phyloP scores from a whole-genome alignment of 352 stramenopile species.

The Globisporangium paroecandrum region DNA sequence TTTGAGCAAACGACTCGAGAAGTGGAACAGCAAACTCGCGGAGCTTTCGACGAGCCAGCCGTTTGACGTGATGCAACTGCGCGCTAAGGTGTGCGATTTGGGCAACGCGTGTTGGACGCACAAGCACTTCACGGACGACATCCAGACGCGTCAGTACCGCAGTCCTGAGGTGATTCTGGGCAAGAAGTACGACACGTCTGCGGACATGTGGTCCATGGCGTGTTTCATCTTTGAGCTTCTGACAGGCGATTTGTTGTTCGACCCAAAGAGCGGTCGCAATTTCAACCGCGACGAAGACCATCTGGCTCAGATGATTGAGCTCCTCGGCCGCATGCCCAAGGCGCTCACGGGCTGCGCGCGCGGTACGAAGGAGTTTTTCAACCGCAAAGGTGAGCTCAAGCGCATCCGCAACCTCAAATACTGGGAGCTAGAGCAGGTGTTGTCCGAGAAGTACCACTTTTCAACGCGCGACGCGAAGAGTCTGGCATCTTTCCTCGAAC shows the following conservation, averaged over 20 bases:
- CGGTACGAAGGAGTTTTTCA: slow-evolving; percentile 97
- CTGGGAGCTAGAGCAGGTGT: slow-evolving; percentile 95
- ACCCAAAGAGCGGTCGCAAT: slow-evolving; percentile 90
- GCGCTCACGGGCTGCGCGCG: slow-evolving; percentile 65
- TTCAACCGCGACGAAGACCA: slow-evolving; percentile 95
- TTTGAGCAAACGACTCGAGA: slow-evolving; percentile 29
- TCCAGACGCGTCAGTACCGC: slow-evolving; percentile 99
- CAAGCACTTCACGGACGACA: slow-evolving; percentile 99
- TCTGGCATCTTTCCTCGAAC: slow-evolving; percentile 93
- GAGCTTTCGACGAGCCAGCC: slow-evolving; percentile 32
- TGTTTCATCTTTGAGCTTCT: slow-evolving; percentile 99
- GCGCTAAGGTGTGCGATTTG: slow-evolving; percentile 95
- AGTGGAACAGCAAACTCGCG: slow-evolving; percentile 40
- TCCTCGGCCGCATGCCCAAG: slow-evolving; percentile 97
- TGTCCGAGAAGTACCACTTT: slow-evolving; percentile 98
- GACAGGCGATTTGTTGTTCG: slow-evolving; percentile 99
- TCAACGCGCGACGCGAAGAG: slow-evolving; percentile 74
- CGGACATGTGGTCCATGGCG: slow-evolving; percentile 98
- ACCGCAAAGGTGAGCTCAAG: slow-evolving; percentile 95
- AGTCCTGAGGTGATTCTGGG: slow-evolving; percentile 97
- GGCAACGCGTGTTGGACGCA: slow-evolving; percentile 99
- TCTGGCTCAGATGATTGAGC: slow-evolving; percentile 98
- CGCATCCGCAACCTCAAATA: slow-evolving; percentile 98
- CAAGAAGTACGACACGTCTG: slow-evolving; percentile 97
- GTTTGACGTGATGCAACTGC: slow-evolving; percentile 64